A percentile compares a stretch with the other conserved stretches of the same genome.
Conservation (phyloP, 2,329 filamentous ascomycete genomes). For the Talaromyces sp. region DNA sequence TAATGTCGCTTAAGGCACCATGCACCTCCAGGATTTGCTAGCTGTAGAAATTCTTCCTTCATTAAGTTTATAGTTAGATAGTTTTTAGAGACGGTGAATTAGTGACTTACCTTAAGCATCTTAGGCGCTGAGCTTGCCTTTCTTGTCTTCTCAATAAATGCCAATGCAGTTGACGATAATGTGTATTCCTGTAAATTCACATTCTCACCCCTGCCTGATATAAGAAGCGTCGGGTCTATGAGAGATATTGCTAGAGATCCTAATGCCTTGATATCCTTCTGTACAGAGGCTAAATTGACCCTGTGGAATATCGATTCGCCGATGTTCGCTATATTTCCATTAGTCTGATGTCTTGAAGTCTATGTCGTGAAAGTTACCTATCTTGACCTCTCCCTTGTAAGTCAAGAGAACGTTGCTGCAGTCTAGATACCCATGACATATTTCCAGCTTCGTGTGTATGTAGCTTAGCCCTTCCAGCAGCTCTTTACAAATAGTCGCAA, state of each 20-base stretch:
- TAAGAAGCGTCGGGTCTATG: background rate
- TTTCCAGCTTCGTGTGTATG: slow-evolving; percentile 10
- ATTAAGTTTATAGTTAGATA: too few species aligned
- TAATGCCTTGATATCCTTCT: background rate
- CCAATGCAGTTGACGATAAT: background rate
- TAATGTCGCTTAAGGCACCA: too few species aligned
- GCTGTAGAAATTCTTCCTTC: too few species aligned
- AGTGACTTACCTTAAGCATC: too few species aligned
- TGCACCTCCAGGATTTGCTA: too few species aligned
- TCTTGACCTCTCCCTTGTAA: slow-evolving; percentile 13
- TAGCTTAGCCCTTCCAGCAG: slow-evolving; percentile 11
- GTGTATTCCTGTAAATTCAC: background rate
- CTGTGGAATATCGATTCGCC: background rate
- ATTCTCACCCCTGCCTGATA: too few species aligned
- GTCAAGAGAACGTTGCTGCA: slow-evolving; percentile 14
- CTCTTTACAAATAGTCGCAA: slow-evolving; percentile 17
- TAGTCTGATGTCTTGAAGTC: background rate
- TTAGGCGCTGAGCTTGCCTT: too few species aligned
- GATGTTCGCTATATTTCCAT: background rate
- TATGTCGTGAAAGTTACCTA: slow-evolving; percentile 6
- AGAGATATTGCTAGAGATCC: background rate
- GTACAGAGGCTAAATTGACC: too few species aligned
- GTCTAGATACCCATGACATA: slow-evolving; percentile 3
- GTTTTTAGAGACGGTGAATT: too few species aligned
- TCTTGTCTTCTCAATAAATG: background rate